Evolutionary conservation across 768 basidiomycete species (phyloP), one percentile per base, ranked within the genome.

Genomic region (Russula brevipes): DNA sequence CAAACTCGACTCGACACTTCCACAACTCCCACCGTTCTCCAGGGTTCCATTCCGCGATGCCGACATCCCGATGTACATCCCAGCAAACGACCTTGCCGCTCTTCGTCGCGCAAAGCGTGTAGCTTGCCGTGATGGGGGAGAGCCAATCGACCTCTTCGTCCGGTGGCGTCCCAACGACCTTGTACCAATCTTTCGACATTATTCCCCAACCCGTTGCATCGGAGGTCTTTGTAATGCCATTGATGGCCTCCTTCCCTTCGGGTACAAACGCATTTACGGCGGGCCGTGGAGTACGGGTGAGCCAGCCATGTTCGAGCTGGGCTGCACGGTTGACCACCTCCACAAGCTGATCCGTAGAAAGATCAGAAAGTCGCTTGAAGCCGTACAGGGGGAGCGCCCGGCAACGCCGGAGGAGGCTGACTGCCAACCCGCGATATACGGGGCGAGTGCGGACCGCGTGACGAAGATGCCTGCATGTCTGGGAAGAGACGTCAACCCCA

Each of bases 1-100:
- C 86, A 69, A 88, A 89, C 69, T 88, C 88, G 17, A 89, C 87
- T 9, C 87, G 75, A 66, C 88, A 89, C 69, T 89, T 89, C 88
- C 87, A 89, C 5, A 89, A 69, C 68, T 88, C 86, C 87, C 87
- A 89, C 54, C 75, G 73, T 50, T 79, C 76, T 14, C 73, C 70
- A 4, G 86, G 86, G 55, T 83, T 82, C 87, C 88, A 89, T 61
- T 88, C 84, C 0, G 85, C 86, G 3, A 88, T 76, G 63, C 82
- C 83, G 16, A 72, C 70, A 54, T 88, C 84, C 3, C 78, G 77
- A 56, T 82, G 81, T 14, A 89, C 82, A 61, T 89, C 86, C 88
- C 88, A 89, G 67, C 87, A 89, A 16, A 89, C 83, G 19, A 89
- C 85, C 68, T 85, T 85, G 5, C 88, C 87, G 54, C 81, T 84